A percentile compares a stretch with the other conserved stretches of the same genome.
These are phyloP conservation scores for Cudoniella acicularis DNA, from an alignment of 495 filamentous ascomycete genomes.

Conservation along the genomic window DNA sequence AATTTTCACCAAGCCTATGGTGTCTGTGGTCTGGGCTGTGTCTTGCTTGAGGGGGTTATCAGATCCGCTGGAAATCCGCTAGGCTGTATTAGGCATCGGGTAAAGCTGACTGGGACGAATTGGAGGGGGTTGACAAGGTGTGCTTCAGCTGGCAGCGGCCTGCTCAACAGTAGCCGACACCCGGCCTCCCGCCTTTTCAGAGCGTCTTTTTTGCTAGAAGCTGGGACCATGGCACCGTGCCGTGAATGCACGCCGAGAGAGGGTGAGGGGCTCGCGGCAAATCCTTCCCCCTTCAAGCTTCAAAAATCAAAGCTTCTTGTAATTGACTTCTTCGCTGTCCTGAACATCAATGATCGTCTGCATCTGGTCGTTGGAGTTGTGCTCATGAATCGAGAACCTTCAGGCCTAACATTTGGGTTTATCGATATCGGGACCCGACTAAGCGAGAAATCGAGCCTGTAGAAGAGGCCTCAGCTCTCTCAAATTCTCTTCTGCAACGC, in stretches of 20 bases:
- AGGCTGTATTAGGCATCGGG: neutral
- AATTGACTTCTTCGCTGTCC: neutral
- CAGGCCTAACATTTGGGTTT: no score
- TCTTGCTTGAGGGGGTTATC: no score
- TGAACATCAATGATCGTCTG: no score
- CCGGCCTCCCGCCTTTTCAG: neutral
- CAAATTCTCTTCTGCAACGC: no score
- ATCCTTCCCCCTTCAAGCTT: neutral
- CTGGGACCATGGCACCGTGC: neutral
- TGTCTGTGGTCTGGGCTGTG: no score
- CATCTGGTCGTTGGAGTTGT: no score
- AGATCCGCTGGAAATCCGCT: neutral
- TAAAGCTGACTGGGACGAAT: neutral
- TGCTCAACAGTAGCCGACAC: neutral
- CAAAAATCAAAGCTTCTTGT: no score
- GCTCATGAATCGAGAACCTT: no score
- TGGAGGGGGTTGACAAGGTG: neutral
- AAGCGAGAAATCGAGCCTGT: no score
- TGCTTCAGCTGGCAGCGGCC: neutral
- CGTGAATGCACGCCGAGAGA: no score
- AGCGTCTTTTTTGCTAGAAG: neutral
- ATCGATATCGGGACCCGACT: no score
- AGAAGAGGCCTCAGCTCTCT: no score
- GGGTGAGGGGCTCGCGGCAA: neutral
- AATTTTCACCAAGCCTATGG: neutral